These are phyloP conservation scores for Proliferodiscus dingleyae DNA, from an alignment of 2,329 filamentous ascomycete genomes.

Conservation along the genomic window DNA sequence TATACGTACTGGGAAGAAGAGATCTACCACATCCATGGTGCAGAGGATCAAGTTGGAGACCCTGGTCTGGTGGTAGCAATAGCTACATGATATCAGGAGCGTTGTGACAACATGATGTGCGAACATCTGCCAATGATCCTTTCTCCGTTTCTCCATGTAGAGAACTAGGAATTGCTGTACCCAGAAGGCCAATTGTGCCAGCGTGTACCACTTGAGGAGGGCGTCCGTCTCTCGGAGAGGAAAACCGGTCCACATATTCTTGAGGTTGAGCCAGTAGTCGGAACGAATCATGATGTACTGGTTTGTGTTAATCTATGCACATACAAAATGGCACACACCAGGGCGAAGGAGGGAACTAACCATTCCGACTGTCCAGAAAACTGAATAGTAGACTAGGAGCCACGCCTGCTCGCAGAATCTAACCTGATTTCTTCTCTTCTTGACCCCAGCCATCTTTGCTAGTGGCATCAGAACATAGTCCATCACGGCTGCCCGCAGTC, in stretches of 20 bases:
- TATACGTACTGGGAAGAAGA: conserved; percentile 77
- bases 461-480: conserved; percentile 80
- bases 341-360: conserved; percentile 44
- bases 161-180: conserved; percentile 90
- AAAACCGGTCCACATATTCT: conserved; percentile 78
- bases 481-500: conserved; percentile 76
- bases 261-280: conserved; percentile 72
- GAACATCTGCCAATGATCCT: conserved; percentile 95
- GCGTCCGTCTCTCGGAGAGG: conserved; percentile 72
- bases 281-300: conserved; percentile 79
- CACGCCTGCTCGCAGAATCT: conserved; percentile 94
- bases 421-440: conserved; percentile 68
- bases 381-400: conserved; percentile 75
- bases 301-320: conserved; percentile 20
- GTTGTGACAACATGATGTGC: conserved; percentile 89
- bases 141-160: conserved; percentile 88
- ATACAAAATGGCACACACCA: neutral
- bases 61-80: conserved; percentile 79
- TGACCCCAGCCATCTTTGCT: conserved; percentile 66
- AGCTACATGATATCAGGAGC: conserved; percentile 71
- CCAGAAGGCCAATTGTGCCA: conserved; percentile 89
- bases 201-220: conserved; percentile 80
- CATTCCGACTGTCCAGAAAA: conserved; percentile 80
- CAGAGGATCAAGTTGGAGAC: conserved; percentile 86
- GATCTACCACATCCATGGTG: conserved; percentile 88